Conservation (phyloP, 1,284 basidiomycete species). For the Microbotryomycetes sp. region DNA sequence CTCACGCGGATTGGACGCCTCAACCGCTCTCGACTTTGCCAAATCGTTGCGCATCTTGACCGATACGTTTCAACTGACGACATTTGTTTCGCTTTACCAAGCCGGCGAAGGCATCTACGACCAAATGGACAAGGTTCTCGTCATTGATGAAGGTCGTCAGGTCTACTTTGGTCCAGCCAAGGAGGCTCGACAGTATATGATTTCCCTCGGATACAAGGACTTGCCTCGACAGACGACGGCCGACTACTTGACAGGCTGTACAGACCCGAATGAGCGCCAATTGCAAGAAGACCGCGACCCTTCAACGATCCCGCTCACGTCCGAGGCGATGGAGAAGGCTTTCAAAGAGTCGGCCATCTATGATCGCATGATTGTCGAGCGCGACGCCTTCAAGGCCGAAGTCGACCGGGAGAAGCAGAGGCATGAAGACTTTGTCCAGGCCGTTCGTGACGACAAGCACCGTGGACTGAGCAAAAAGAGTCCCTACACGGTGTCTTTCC, state of each 20-base stretch:
- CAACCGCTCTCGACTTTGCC: slow-evolving; percentile 49
- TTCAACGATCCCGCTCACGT: slow-evolving; percentile 60
- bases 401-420: slow-evolving; percentile 55
- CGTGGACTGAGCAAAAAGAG: slow-evolving; percentile 72
- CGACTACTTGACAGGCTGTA: slow-evolving; percentile 71
- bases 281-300: slow-evolving; percentile 63
- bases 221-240: slow-evolving; percentile 61
- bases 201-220: slow-evolving; percentile 41
- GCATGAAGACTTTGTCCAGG: slow-evolving; percentile 54
- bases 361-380: slow-evolving; percentile 48
- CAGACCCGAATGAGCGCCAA: slow-evolving; percentile 73
- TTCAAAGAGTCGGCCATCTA: slow-evolving; percentile 56
- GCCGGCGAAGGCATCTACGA: slow-evolving; percentile 59
- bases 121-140: slow-evolving; percentile 64
- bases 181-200: slow-evolving; percentile 73
- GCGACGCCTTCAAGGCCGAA: slow-evolving; percentile 55
- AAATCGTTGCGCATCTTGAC: slow-evolving; percentile 51
- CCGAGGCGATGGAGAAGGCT: slow-evolving; percentile 62
- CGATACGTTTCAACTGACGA: slow-evolving; percentile 45
- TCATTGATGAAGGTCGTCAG: slow-evolving; percentile 74
- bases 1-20: slow-evolving; percentile 65
- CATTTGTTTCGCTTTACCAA: slow-evolving; percentile 48
- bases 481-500: slow-evolving; percentile 76
- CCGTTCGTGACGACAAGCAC: slow-evolving; percentile 60
- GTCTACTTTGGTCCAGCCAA: slow-evolving; percentile 71